phyloP scores from a whole-genome alignment of 192 early-diverging fungal genomes.

The Pilobolus umbonatus region DNA sequence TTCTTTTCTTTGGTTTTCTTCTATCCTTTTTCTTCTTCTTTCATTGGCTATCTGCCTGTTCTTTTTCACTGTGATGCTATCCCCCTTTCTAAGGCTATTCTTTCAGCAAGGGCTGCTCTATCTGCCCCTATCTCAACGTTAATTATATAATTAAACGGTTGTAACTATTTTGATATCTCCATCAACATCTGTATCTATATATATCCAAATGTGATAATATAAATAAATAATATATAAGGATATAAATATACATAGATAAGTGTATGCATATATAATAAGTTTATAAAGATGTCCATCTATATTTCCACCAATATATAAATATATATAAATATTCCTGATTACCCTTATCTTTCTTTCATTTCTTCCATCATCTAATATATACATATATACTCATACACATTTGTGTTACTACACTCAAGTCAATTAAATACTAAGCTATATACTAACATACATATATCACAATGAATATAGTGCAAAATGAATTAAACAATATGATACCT shows the following conservation, averaged over 20 bases:
- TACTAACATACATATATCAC: background rate
- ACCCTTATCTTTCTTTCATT: too few relatives aligned
- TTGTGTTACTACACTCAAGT: too few relatives aligned
- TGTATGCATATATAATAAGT: background rate
- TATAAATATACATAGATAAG: constrained; percentile 4
- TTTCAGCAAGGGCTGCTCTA: background rate
- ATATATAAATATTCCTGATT: too few relatives aligned
- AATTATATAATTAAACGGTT: constrained; percentile 4
- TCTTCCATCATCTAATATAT: too few relatives aligned
- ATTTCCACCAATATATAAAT: too few relatives aligned
- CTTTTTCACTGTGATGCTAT: constrained; percentile 1
- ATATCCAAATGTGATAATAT: too few relatives aligned
- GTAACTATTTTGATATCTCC: constrained; percentile 1
- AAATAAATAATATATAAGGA: too few relatives aligned
- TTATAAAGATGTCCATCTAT: background rate
- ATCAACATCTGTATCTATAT: constrained; percentile 7
- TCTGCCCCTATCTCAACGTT: background rate
- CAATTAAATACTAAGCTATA: too few relatives aligned
- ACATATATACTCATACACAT: too few relatives aligned
- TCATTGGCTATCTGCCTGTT: constrained; percentile 5
- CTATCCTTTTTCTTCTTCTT: too few relatives aligned
- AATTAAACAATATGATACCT: constrained; percentile 13
- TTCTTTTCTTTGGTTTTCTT: constrained; percentile 6
- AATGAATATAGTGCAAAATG: background rate
- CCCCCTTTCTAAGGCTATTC: background rate